Conservation (phyloP, 108 stramenopile species). For the Cyclotella sp. region DNA sequence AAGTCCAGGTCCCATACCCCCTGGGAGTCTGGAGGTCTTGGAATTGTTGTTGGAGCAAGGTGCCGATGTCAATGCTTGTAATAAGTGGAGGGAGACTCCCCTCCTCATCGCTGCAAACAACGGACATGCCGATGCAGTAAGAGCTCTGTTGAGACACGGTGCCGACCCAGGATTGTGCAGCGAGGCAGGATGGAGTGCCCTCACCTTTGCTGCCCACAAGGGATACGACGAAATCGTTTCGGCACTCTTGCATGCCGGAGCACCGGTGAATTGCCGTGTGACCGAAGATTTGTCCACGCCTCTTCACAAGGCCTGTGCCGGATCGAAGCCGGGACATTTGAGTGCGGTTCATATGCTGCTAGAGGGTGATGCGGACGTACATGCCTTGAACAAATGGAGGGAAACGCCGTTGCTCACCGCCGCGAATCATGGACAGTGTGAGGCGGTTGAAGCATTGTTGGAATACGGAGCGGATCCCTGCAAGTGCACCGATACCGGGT, state of each 20-base stretch:
- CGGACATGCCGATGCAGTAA: slow-evolving; percentile 87
- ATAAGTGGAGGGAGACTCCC: slow-evolving; percentile 92
- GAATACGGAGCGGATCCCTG: slow-evolving; percentile 86
- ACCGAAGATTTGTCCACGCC: slow-evolving; percentile 89
- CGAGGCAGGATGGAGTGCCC: slow-evolving; percentile 90
- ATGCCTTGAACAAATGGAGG: slow-evolving; percentile 93
- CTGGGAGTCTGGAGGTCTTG: slow-evolving; percentile 77
- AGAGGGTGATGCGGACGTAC: slow-evolving; percentile 78
- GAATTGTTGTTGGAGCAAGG: slow-evolving; percentile 77
- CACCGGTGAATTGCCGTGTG: slow-evolving; percentile 87
- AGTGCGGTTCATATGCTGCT: slow-evolving; percentile 77
- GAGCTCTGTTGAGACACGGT: slow-evolving; percentile 75
- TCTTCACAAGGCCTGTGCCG: slow-evolving; percentile 91
- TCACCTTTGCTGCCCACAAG: slow-evolving; percentile 95
- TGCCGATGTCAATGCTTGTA: slow-evolving; percentile 91
- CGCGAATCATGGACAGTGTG: slow-evolving; percentile 89
- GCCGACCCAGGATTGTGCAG: slow-evolving; percentile 85
- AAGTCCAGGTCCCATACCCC: slow-evolving; percentile 39
- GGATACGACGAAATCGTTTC: slow-evolving; percentile 89
- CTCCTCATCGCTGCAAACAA: slow-evolving; percentile 87
- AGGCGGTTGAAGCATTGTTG: slow-evolving; percentile 79
- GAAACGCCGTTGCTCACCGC: slow-evolving; percentile 89
- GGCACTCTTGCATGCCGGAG: slow-evolving; percentile 70
- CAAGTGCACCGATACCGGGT: slow-evolving; percentile 90
- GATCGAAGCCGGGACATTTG: slow-evolving; percentile 83